These are phyloP conservation scores for Neoascochyta sp. DNA, from an alignment of 2,329 filamentous ascomycete species.

Conservation along the genomic window DNA sequence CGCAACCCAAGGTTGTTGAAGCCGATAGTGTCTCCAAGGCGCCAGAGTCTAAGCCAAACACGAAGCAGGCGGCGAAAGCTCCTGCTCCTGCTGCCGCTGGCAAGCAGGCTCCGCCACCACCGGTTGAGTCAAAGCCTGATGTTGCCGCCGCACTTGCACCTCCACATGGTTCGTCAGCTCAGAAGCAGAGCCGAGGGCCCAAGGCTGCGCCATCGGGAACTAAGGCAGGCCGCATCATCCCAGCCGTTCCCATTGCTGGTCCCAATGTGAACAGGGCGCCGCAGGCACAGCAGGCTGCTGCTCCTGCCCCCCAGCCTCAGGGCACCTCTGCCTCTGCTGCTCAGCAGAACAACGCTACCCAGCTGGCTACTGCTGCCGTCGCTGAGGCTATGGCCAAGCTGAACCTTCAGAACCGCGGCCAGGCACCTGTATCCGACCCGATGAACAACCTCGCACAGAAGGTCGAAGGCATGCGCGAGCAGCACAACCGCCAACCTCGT, in stretches of 20 bases:
- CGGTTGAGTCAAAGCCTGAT: slow-evolving; percentile 66
- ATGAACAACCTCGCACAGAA: slow-evolving; percentile 71
- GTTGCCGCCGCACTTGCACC: slow-evolving; percentile 55
- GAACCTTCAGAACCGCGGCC: slow-evolving; percentile 31
- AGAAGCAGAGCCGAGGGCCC: slow-evolving; percentile 28
- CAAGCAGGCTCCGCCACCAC: slow-evolving; percentile 58
- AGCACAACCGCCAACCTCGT: slow-evolving; percentile 50
- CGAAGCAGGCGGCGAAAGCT: slow-evolving; percentile 35
- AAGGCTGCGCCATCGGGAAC: slow-evolving; percentile 43
- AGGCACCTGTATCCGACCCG: slow-evolving; percentile 35
- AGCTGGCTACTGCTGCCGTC: slow-evolving; percentile 72
- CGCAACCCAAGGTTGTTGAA: slow-evolving; percentile 40
- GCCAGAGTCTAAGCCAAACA: slow-evolving; percentile 53
- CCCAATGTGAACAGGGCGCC: slow-evolving; percentile 32
- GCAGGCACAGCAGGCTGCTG: slow-evolving; percentile 39
- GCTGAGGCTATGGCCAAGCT: slow-evolving; percentile 76
- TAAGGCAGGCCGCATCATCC: slow-evolving; percentile 55
- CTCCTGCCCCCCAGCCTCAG: slow-evolving; percentile 39
- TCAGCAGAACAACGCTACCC: slow-evolving; percentile 60
- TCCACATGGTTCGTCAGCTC: slow-evolving; percentile 39
- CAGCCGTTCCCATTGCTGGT: slow-evolving; percentile 62
- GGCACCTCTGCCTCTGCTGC: slow-evolving; percentile 23
- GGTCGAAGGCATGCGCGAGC: slow-evolving; percentile 69
- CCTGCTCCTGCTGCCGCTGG: slow-evolving; percentile 42
- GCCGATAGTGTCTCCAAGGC: slow-evolving; percentile 48